Conservation (phyloP, 2,329 filamentous ascomycete species). For the Calonectria hongkongensis region DNA sequence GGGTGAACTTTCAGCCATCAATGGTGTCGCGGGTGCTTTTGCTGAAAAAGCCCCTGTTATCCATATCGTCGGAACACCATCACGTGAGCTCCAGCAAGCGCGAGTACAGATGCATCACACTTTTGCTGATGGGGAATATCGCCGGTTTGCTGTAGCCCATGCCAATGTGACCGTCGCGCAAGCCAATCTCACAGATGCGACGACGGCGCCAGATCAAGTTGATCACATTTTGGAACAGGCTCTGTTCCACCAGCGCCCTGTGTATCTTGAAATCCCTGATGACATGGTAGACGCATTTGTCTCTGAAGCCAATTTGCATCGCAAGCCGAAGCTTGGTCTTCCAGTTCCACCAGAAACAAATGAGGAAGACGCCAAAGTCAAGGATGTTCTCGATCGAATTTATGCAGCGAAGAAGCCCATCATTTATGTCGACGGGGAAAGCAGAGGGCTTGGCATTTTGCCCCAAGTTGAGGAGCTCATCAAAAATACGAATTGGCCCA, state of each 20-base stretch:
- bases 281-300: constrained; percentile 68
- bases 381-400: constrained; percentile 62
- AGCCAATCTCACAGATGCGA: constrained; percentile 63
- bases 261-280: constrained; percentile 73
- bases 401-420: constrained; percentile 67
- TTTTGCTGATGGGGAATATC: constrained; percentile 72
- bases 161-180: constrained; percentile 70
- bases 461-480: constrained; percentile 65
- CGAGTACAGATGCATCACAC: constrained; percentile 71
- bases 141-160: constrained; percentile 69
- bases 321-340: constrained; percentile 24
- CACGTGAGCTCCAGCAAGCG: constrained; percentile 63
- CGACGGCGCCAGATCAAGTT: constrained; percentile 68
- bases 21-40: constrained; percentile 75
- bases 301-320: constrained; percentile 46
- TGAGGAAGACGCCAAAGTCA: constrained; percentile 48
- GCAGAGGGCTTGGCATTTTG: constrained; percentile 62
- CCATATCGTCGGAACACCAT: constrained; percentile 74
- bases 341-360: neutral
- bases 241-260: constrained; percentile 71
- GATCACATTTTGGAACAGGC: constrained; percentile 70
- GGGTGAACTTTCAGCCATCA: constrained; percentile 74
- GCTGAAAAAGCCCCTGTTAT: constrained; percentile 74
- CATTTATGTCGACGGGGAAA: constrained; percentile 72
- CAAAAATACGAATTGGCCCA: constrained; percentile 66